phyloP scores from a whole-genome alignment of 1,284 basidiomycete species.

The Lignosus rhinocerotis region DNA sequence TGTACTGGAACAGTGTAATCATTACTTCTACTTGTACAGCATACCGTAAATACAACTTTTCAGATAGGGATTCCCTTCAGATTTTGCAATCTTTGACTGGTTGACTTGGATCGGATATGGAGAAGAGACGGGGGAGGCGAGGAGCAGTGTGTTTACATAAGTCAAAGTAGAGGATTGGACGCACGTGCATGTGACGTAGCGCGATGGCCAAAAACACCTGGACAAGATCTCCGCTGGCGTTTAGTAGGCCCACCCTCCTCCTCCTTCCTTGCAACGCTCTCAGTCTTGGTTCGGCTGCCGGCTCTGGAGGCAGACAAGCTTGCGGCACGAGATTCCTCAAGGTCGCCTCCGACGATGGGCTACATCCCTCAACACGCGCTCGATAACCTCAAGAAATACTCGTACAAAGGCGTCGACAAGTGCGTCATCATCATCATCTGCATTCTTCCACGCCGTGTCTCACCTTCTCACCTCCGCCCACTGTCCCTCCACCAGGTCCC shows the following conservation, averaged over 20 bases:
- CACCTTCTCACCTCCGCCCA: not conserved
- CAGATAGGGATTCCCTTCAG: too few relatives aligned
- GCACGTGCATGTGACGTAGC: conserved; percentile 31
- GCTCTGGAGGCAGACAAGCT: not conserved
- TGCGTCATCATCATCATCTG: conserved; percentile 35
- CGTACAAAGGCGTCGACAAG: conserved; percentile 74
- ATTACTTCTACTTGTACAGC: too few relatives aligned
- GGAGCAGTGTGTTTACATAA: too few relatives aligned
- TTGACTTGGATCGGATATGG: too few relatives aligned
- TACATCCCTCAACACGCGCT: conserved; percentile 60
- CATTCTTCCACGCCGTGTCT: not conserved
- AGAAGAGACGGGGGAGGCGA: too few relatives aligned
- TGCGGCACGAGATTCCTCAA: not conserved
- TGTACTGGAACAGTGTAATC: too few relatives aligned
- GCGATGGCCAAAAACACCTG: conserved; percentile 13
- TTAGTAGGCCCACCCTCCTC: conserved; percentile 2
- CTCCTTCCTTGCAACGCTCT: conserved; percentile 3
- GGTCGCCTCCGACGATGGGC: conserved; percentile 35
- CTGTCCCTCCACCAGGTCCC: conserved; percentile 48
- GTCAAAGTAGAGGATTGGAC: not conserved
- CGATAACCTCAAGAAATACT: conserved; percentile 65
- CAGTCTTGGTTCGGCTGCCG: not conserved
- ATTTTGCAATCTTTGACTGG: too few relatives aligned
- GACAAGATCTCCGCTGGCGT: not conserved
- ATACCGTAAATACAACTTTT: too few relatives aligned